Base-by-base conservation (phyloP, 2,329 filamentous ascomycete genomes). In the Microcyclosporella mali region DNA sequence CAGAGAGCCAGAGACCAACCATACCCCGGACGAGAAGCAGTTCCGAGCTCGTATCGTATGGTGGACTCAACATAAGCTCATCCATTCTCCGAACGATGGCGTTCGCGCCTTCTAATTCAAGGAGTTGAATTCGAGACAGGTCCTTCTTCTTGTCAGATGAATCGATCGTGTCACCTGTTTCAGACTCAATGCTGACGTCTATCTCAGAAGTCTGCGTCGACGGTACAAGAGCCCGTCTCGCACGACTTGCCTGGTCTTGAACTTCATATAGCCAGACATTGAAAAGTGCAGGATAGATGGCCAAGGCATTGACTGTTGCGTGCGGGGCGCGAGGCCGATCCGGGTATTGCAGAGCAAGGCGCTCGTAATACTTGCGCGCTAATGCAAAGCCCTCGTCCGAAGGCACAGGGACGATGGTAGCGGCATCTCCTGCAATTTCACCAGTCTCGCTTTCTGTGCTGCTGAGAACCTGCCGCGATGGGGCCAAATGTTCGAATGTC, bases 201-300 rank as follows among this genome's bases (percentile, higher is more conserved):
- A 16, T 11, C 4, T 46, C 42, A 14, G 41, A 39, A 21, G 40
- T n/a, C 15, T 45, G 47, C 30, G 33, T 6, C 10, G 16, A 7
- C 15, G 32, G 17, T 65, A n/a, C 19, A 16, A 40, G 16, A 34
- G 36, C 37, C 27, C 40, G 30, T 16, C 73, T 38, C 60, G 58
- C 41, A 63, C 67, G 57, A 75, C 75, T 68, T 80, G 80, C 65
- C 45, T 59, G 63, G 35, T 78, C 71, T 57, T 85, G 78, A 1
- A 81, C 71, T 48, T 84, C 79, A 61, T 87, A 89, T 39, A 95
- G 76, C 77, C 92, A 90, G 34, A 88, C 77, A 37, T 81, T 81
- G 54, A 90, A 82, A 68, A 94, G 77, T 11, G 84, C 84, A 11
- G 85, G 81, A 67, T 88, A 89, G 61, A 95, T 94, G 47, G 87